Percentiles rank a stretch among this genome's conserved stretches.
phyloP scores from a whole-genome alignment of 345 rosid genomes.

The Triadica sebifera region DNA sequence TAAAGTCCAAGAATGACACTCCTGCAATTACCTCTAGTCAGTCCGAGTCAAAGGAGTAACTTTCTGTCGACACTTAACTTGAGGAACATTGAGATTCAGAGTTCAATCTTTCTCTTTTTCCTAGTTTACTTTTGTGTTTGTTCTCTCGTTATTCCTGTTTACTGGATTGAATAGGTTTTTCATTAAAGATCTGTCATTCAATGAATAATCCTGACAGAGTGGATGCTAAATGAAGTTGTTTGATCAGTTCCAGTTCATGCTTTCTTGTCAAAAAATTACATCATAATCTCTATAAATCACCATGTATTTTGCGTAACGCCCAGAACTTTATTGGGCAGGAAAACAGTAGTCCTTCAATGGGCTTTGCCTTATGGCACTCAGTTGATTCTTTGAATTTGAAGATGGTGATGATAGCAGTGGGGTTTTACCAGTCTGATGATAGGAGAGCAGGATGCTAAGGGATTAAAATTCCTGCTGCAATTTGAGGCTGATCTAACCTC shows the following conservation, averaged over 20 bases:
- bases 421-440: neutral
- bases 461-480: no score
- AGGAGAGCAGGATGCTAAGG: no score
- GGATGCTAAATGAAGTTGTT: conserved; percentile 18
- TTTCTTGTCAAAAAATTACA: neutral
- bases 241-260: conserved; percentile 9
- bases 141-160: conserved; percentile 36
- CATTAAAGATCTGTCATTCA: conserved; percentile 20
- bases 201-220: conserved; percentile 36
- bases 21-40: conserved; percentile 51
- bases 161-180: conserved; percentile 32
- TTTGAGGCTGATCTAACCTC: neutral
- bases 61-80: neutral
- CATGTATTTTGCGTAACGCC: neutral
- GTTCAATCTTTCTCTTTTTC: conserved; percentile 23
- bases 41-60: conserved; percentile 48
- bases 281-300: conserved; percentile 16
- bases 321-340: neutral
- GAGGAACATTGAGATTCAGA: conserved; percentile 17
- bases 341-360: neutral
- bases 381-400: conserved; percentile 3
- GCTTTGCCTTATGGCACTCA: neutral
- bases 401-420: no score
- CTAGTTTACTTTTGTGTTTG: conserved; percentile 19
- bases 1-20: conserved; percentile 31